These are phyloP conservation scores for Mallotus japonicus DNA, from an alignment of 441 rosid species.

Conservation along the genomic window DNA sequence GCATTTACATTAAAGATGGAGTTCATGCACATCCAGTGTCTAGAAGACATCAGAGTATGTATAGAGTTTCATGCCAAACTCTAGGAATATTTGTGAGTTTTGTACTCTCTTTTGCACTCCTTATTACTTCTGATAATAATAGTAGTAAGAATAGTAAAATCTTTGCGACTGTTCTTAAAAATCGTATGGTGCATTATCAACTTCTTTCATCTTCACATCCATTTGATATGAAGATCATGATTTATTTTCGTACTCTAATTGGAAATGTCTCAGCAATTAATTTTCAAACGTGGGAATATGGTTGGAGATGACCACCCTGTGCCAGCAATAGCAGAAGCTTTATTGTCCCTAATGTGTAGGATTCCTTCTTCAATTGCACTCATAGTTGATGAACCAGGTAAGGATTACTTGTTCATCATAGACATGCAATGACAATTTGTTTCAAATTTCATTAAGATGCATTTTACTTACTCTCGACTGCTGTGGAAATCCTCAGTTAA, in stretches of 20 bases:
- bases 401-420: slow-evolving; percentile 6
- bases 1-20: slow-evolving; percentile 36
- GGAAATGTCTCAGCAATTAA: slow-evolving; percentile 54
- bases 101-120: slow-evolving; percentile 15
- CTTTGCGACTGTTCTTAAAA: neutral
- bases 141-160: neutral
- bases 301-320: slow-evolving; percentile 79
- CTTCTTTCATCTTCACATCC: slow-evolving; percentile 4
- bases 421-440: neutral
- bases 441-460: slow-evolving; percentile 7
- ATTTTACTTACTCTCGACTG: slow-evolving; percentile 12
- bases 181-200: neutral
- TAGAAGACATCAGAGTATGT: slow-evolving; percentile 42
- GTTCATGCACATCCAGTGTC: slow-evolving; percentile 44
- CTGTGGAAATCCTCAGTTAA: slow-evolving; percentile 56
- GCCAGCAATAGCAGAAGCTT: slow-evolving; percentile 70
- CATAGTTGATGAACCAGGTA: slow-evolving; percentile 93
- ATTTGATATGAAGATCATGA: slow-evolving; percentile 19
- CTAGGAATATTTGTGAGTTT: slow-evolving; percentile 73
- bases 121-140: neutral
- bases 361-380: slow-evolving; percentile 74
- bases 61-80: slow-evolving; percentile 61
- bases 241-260: slow-evolving; percentile 29
- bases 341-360: slow-evolving; percentile 57
- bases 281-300: slow-evolving; percentile 82